phyloP scores from a whole-genome alignment of 2,329 filamentous ascomycete species.

The Trichoderma atrobrunneum region DNA sequence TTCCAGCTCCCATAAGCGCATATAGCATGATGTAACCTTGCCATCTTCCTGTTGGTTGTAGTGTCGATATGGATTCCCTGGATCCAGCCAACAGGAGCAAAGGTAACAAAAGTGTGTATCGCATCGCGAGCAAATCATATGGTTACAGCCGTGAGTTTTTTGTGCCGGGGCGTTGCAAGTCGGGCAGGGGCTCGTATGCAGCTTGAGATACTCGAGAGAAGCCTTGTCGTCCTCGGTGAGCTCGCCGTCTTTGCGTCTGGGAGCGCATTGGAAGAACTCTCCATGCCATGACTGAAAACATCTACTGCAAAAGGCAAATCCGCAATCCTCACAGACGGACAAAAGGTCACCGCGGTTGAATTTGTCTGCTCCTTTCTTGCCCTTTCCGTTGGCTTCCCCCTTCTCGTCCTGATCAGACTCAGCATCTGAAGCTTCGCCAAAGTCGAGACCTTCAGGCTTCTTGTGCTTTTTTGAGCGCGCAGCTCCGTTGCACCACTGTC shows the following conservation, averaged over 20 bases:
- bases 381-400: constrained; percentile 19
- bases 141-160: constrained; percentile 93
- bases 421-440: constrained; percentile 54
- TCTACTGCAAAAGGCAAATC: constrained; percentile 78
- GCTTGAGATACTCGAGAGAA: constrained; percentile 76
- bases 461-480: constrained; percentile 72
- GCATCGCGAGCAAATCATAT: constrained; percentile 93
- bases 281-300: constrained; percentile 86
- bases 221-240: constrained; percentile 82
- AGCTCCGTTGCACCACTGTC: constrained; percentile 87
- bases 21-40: constrained; percentile 65
- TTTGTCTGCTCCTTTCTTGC: constrained; percentile 27
- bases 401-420: constrained; percentile 37
- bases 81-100: constrained; percentile 81
- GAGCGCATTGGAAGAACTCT: constrained; percentile 68
- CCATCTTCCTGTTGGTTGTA: constrained; percentile 66
- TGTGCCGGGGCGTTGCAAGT: constrained; percentile 82
- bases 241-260: constrained; percentile 64
- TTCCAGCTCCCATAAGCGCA: constrained; percentile 87
- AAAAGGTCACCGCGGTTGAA: constrained; percentile 62
- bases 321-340: constrained; percentile 83
- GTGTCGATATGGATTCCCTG: constrained; percentile 80
- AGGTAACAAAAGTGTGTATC: constrained; percentile 93
- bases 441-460: constrained; percentile 65
- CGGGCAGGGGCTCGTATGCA: constrained; percentile 83